These are phyloP conservation scores for Ploettnerulaceae sp. DNA, from an alignment of 2,329 filamentous ascomycete species.

Conservation along the genomic window DNA sequence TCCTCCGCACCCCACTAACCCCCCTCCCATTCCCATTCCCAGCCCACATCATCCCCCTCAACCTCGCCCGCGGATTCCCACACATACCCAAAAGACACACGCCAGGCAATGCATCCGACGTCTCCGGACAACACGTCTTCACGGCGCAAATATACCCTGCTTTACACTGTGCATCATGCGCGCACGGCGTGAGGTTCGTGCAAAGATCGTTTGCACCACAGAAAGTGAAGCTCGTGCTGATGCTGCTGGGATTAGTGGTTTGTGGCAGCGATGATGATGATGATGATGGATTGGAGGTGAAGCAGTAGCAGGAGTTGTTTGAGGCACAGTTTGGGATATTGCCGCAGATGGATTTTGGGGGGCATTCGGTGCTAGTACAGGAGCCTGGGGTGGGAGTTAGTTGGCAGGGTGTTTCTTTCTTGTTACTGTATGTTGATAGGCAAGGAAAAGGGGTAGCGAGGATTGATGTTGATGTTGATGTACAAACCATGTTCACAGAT, in stretches of 20 bases:
- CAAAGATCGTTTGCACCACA: slow-evolving; percentile 25
- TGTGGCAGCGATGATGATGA: slow-evolving; percentile 4
- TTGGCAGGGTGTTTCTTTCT: background rate
- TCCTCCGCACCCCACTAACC: background rate
- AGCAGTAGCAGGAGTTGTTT: slow-evolving; percentile 23
- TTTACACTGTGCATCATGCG: slow-evolving; percentile 19
- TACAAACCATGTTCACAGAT: slow-evolving; percentile 8
- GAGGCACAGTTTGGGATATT: slow-evolving; percentile 14
- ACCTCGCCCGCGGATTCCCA: slow-evolving; percentile 16
- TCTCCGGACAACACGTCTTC: slow-evolving; percentile 22
- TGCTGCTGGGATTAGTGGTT: no score
- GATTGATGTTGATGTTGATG: no score
- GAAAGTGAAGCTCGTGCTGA: no score
- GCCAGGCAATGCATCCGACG: slow-evolving; percentile 12
- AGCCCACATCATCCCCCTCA: slow-evolving; percentile 13
- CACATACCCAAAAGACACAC: slow-evolving; percentile 21
- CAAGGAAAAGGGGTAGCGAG: background rate
- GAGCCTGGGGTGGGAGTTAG: background rate
- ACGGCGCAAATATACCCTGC: slow-evolving; percentile 19
- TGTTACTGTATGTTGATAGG: background rate
- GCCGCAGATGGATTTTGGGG: slow-evolving; percentile 19
- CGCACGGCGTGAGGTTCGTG: slow-evolving; percentile 15
- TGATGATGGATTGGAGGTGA: slow-evolving; percentile 13
- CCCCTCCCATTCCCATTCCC: no score
- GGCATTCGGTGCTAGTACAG: slow-evolving; percentile 11